Evolutionary conservation across 331 rosid genomes (phyloP), one percentile per base, ranked within the genome.

Genomic region (Cucumis variabilis): DNA sequence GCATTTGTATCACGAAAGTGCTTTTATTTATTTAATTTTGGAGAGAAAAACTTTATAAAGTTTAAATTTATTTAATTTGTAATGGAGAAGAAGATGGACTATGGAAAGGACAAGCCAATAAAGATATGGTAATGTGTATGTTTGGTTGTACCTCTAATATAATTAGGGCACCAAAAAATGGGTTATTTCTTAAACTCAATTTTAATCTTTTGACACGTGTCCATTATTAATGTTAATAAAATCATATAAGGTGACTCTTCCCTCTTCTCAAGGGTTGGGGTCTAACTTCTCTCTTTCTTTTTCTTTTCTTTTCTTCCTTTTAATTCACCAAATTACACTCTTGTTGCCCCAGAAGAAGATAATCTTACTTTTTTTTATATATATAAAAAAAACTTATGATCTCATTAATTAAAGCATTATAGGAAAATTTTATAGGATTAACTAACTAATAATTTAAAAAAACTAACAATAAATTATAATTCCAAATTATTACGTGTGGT

Each of bases 41-140:
- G 37, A 33, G 37, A 33, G 37, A 33, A 33, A 33, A 33, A 33
- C 37, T 33, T 37, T 37, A 37, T 37, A 37, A 5, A 4, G 6
- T 37, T 37, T 37, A 37, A 37, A 37, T 37, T 37, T 37, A 37
- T 37, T 37, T 37, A 4, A 37, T 37, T 37, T 37, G 44, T 85
- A 86, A 82, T 89, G 66, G 24, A 88, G 66, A 21, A 70, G 82
- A 90, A 89, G 41, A 85, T 86, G 89, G 86, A 14, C 72, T 82
- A 81, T 66, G 88, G 78, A 73, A 89, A 90, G 88, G 92, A 92
- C 92, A 92, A 91, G 79, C 93, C 96, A 92, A 94, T 93, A 87
- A 86, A 68, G 85, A 8, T 86, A 72, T 76, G 90, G 90, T 86
- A 89, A 81, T 88, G 93, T 93, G 96, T 88, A 91, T 90, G 86